Evolutionary conservation across 345 rosid species (phyloP), one percentile per base, ranked within the genome.

Genomic region (Luvunga scandens): DNA sequence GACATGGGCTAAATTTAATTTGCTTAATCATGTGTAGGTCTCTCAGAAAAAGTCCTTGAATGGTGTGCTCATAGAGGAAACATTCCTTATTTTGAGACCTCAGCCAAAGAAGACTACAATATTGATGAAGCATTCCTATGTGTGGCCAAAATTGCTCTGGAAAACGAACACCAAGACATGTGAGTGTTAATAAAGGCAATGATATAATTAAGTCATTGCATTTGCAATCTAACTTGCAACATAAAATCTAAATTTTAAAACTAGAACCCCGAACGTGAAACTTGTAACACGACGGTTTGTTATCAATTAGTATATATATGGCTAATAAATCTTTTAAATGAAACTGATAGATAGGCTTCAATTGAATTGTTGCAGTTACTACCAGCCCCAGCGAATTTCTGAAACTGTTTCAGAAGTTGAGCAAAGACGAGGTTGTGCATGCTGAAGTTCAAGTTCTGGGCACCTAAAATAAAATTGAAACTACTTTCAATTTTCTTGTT

Each of bases 31-130:
- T 16, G 12, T 81, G 75, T 78, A 95, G 98, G 92, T 95, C 68
- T 76, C 97, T 19, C 86, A 89, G 81, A 89, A 86, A 76, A 83
- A 82, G 98, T 94, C 2, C 77, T 69, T 36, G 98, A 91, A 4
- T 93, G 98, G 98, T 95, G 98, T 81, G 87, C 73, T 25, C 85
- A 89, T 7, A 89, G 66, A 77, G 91, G 94, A 53, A 88, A 86
- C 74, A 84, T 92, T 65, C 91, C 95, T 1, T 92, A 90, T 81
- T 85, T 87, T 68, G 98, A 93, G 87, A 93, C 98, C 38, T 95
- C 98, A 7, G 97, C 98, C 2, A 93, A 92, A 79, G 93, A 90
- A 77, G 81, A 86, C 83, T 84, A 84, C 81, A 90, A 90, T 66
- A 87, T 95, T 8, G 93, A 92, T 72, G 93, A 91, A 79, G 98